phyloP scores from a whole-genome alignment of 2,329 filamentous ascomycete species.

The Conoideocrella luteorostrata region DNA sequence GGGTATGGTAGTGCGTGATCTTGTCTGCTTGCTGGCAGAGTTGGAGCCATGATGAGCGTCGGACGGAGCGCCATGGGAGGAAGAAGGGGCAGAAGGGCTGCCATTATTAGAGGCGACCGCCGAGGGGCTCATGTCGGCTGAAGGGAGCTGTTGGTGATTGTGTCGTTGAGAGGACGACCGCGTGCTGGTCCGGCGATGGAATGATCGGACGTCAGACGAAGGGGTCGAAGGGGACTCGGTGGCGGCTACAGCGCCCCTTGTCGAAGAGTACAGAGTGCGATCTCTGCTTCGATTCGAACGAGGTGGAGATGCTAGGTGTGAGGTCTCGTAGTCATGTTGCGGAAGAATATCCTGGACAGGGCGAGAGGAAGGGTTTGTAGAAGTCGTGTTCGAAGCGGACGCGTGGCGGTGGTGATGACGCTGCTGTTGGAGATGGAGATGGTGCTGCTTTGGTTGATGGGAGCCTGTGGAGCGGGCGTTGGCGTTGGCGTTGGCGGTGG shows the following conservation, averaged over 20 bases:
- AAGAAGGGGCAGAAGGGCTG: constrained; percentile 44
- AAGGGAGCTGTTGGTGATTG: constrained; percentile 22
- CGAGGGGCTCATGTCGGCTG: constrained; percentile 43
- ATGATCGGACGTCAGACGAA: constrained; percentile 20
- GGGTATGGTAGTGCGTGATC: constrained; percentile 74
- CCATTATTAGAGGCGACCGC: constrained; percentile 45
- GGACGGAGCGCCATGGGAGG: constrained; percentile 34
- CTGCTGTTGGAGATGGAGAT: constrained; percentile 18
- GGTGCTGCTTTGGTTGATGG: constrained; percentile 13
- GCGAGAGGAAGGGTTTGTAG: constrained; percentile 16
- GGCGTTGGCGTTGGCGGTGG: constrained; percentile 11
- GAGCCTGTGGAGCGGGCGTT: constrained; percentile 3
- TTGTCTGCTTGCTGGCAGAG: constrained; percentile 43
- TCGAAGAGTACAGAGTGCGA: constrained; percentile 23
- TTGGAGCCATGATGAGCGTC: constrained; percentile 29
- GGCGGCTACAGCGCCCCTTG: constrained; percentile 45
- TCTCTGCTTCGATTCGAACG: constrained; percentile 61
- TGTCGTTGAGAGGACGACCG: constrained; percentile 34
- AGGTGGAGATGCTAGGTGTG: constrained; percentile 52
- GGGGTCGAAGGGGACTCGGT: constrained; percentile 27
- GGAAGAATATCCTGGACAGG: constrained; percentile 37
- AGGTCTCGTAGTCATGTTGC: constrained; percentile 68
- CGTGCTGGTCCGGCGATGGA: constrained; percentile 43
- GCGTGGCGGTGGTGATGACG: constrained; percentile 32
- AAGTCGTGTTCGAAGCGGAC: constrained; percentile 29